A percentile compares a stretch with the other conserved stretches of the same genome.
Conservation (phyloP, 768 basidiomycete species). For the Suillus subaureus region DNA sequence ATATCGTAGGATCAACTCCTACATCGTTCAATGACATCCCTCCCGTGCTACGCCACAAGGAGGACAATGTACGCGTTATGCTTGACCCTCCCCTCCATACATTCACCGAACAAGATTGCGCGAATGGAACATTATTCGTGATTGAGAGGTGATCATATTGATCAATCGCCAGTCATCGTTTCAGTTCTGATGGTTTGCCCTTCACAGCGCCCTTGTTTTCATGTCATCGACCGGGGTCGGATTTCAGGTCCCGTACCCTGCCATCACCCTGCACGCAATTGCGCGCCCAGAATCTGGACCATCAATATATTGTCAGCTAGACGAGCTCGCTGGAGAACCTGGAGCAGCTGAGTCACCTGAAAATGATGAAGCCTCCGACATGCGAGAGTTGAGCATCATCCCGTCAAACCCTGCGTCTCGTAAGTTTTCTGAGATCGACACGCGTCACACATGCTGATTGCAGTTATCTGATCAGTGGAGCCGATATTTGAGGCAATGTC, state of each 20-base stretch:
- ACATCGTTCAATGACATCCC: conserved; percentile 83
- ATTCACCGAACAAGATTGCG: conserved; percentile 52
- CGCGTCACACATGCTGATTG: conserved; percentile 9
- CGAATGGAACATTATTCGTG: conserved; percentile 75
- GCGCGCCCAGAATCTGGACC: conserved; percentile 69
- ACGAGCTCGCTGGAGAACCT: conserved; percentile 52
- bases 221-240: conserved; percentile 70
- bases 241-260: conserved; percentile 85
- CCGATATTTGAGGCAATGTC: conserved; percentile 87
- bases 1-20: conserved; percentile 72
- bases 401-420: conserved; percentile 60
- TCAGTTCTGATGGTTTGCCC: conserved; percentile 5
- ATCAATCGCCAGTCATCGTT: conserved; percentile 4
- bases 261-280: conserved; percentile 92
- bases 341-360: conserved; percentile 37
- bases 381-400: conserved; percentile 82
- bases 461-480: conserved; percentile 56
- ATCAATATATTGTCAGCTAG: conserved; percentile 92
- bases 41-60: conserved; percentile 73
- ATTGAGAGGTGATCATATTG: conserved; percentile 70
- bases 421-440: conserved; percentile 41
- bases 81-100: conserved; percentile 71
- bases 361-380: conserved; percentile 47
- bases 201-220: conserved; percentile 71
- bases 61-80: conserved; percentile 67